Evolutionary conservation across 306 rosid genomes (phyloP).

Genomic region (Sicyos edulis): DNA sequence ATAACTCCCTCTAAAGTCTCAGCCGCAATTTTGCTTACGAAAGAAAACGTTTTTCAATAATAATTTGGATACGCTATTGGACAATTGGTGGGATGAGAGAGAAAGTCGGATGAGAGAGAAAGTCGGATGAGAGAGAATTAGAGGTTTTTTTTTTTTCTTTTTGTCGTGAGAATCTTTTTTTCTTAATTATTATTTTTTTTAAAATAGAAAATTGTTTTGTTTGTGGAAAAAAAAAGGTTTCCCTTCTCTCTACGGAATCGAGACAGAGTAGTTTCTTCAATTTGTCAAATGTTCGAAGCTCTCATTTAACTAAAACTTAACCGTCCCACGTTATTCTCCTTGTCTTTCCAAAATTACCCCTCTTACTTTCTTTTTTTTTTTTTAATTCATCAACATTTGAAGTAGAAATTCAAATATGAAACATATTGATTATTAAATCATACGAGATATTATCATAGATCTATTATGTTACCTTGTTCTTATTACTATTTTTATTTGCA

Average conservation of each 20-base stretch:
- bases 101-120: neutral
- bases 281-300: constrained; percentile 78
- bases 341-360: constrained; percentile 21
- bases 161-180: neutral
- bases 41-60: constrained; percentile 26
- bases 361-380: too few species aligned
- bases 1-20: too few species aligned
- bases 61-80: constrained; percentile 31
- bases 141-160: too few species aligned
- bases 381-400: too few species aligned
- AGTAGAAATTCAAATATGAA: too few species aligned
- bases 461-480: too few species aligned
- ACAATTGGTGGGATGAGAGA: constrained; percentile 39
- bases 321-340: constrained; percentile 51
- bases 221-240: constrained; percentile 22
- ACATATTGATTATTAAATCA: too few species aligned
- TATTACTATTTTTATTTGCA: too few species aligned
- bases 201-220: neutral
- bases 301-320: constrained; percentile 48
- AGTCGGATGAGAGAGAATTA: too few species aligned
- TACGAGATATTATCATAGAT: too few species aligned
- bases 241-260: constrained; percentile 62
- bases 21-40: constrained; percentile 76
- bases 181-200: neutral
- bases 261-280: constrained; percentile 21